Base-by-base conservation (phyloP, 2,329 filamentous ascomycete genomes). In the Aspergillus melleus region DNA sequence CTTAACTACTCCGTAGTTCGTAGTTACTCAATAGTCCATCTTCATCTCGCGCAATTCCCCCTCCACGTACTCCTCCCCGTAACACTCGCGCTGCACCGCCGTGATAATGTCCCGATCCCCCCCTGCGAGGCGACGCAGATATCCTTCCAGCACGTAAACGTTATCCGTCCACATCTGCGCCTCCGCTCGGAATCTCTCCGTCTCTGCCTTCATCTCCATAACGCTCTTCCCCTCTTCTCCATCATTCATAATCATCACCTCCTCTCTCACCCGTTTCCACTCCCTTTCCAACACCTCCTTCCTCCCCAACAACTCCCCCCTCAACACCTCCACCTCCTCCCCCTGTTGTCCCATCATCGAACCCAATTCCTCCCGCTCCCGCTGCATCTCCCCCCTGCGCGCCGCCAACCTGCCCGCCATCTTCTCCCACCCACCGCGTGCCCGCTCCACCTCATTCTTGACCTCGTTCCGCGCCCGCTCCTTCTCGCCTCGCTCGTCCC, bases 51-150 rank as follows among this genome's bases (percentile, higher is more conserved):
- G 73, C 62, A 86, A 72, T 8, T 81, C 80, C 44, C 81, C 83
- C 57, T 87, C 84, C 57, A 81, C 80, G 66, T 80, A 85, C 65
- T 86, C 83, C 22, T 80, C 79, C 9, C 80, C 82, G 64, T 86
- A 87, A 52, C 77, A 78, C 49, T 77, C 74, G 55, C 72, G 76
- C 66, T 79, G 76, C 16, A 84, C 69, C 3, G 62, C 65, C n/a
- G 74, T 65, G 20, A 85, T 64, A 6, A 74, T 59, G 60, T 81
- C 81, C 47, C 75, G 71, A 66, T 84, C 81, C 5, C 75, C 76
- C 16, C 74, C 71, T 1, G 73, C 70, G 61, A 79, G 46, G 52
- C 74, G 74, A 55, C 66, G 63, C 54, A 80, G 53, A 62, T 77
- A 78, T 47, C 70, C 72, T 59, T 80, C 78, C 52, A 80, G 62